These are phyloP conservation scores for Lumnitzera littorea DNA, from an alignment of 345 rosid species.

Conservation along the genomic window DNA sequence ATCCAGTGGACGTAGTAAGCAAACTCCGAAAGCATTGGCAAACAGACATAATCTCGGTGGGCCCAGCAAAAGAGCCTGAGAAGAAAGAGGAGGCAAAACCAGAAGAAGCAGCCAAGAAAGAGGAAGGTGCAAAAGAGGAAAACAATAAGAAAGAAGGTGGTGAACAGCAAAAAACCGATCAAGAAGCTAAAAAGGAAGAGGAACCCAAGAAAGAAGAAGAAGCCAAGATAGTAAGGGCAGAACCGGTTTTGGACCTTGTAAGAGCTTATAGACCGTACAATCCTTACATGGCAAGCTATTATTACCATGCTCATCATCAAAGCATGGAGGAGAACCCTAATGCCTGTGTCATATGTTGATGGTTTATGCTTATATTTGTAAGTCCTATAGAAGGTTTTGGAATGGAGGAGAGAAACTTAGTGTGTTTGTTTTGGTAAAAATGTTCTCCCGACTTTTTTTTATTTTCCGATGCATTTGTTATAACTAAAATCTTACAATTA, in stretches of 20 bases:
- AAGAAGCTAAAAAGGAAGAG: slow-evolving; percentile 23
- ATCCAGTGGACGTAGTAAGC: slow-evolving; percentile 63
- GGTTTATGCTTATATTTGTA: slow-evolving; percentile 4
- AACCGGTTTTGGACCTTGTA: slow-evolving; percentile 62
- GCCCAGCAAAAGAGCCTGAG: slow-evolving; percentile 86
- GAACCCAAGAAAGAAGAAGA: slow-evolving; percentile 39
- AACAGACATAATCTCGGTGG: slow-evolving; percentile 56
- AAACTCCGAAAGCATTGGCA: slow-evolving; percentile 80
- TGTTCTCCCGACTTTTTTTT: too few relatives aligned
- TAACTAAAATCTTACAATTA: too few relatives aligned
- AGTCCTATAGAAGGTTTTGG: too few relatives aligned
- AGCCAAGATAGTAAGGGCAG: slow-evolving; percentile 31
- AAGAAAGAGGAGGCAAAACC: slow-evolving; percentile 66
- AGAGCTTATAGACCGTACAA: slow-evolving; percentile 80
- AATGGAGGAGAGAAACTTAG: neutral
- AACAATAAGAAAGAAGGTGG: slow-evolving; percentile 25
- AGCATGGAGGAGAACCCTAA: slow-evolving; percentile 96
- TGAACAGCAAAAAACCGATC: slow-evolving; percentile 17
- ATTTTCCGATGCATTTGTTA: too few relatives aligned
- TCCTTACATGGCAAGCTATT: slow-evolving; percentile 50
- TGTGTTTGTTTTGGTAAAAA: neutral
- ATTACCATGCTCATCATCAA: slow-evolving; percentile 50
- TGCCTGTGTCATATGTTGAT: slow-evolving; percentile 62
- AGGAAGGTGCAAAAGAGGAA: slow-evolving; percentile 33
- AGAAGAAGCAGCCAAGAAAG: slow-evolving; percentile 61